Percentiles rank a stretch among this genome's conserved stretches.
Conservation (phyloP, 2,329 filamentous ascomycete genomes). For the Leptodontidium sp. region DNA sequence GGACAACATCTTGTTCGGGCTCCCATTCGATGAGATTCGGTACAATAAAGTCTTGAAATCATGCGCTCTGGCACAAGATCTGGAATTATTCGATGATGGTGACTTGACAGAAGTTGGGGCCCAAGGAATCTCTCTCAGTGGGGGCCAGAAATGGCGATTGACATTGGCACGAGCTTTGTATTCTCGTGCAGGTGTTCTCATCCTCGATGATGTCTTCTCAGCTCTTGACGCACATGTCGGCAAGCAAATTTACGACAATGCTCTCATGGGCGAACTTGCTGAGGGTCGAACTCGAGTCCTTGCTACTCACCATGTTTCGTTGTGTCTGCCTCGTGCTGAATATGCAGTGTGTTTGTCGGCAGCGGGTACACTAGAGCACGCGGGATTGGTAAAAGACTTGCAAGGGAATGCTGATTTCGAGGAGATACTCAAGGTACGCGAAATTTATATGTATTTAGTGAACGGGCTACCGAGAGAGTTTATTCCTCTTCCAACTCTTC, state of each 20-base stretch:
- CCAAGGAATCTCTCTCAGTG: constrained; percentile 80
- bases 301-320: constrained; percentile 79
- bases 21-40: constrained; percentile 70
- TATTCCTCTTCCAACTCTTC: neutral
- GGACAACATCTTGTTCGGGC: constrained; percentile 79
- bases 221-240: constrained; percentile 83
- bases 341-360: constrained; percentile 69
- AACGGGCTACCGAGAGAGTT: neutral
- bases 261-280: constrained; percentile 73
- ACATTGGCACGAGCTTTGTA: constrained; percentile 81
- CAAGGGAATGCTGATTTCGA: constrained; percentile 23
- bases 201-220: constrained; percentile 86
- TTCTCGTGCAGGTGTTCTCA: constrained; percentile 75
- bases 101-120: constrained; percentile 82
- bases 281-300: constrained; percentile 75
- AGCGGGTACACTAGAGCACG: constrained; percentile 25
- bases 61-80: constrained; percentile 76
- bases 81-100: constrained; percentile 76
- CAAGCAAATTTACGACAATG: constrained; percentile 78
- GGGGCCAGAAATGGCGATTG: constrained; percentile 74
- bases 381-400: constrained; percentile 27
- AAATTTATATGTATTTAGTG: neutral
- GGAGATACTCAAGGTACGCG: constrained; percentile 27
- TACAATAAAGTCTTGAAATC: constrained; percentile 74
- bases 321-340: constrained; percentile 73